These are phyloP conservation scores for Hymenoscyphus fructigenus DNA, from an alignment of 2,329 filamentous ascomycete species.

Conservation along the genomic window DNA sequence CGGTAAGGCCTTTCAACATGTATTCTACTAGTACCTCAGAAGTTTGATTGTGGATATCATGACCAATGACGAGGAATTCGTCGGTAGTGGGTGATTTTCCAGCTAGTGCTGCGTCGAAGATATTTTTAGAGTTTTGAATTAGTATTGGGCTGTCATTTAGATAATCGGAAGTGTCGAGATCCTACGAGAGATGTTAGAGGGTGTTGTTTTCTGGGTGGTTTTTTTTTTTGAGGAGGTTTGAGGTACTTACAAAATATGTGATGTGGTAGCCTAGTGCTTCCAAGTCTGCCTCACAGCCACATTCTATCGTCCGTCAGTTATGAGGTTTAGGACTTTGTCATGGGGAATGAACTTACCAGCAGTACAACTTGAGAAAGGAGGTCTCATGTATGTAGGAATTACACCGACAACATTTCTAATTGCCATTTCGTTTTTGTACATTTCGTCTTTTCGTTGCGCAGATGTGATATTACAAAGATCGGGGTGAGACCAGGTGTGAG, in stretches of 20 bases:
- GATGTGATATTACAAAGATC: conserved; percentile 45
- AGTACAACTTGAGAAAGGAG: conserved; percentile 46
- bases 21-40: conserved; percentile 35
- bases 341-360: conserved; percentile 16
- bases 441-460: conserved; percentile 46
- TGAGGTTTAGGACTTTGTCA: neutral
- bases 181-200: conserved; percentile 5
- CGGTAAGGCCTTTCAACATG: conserved; percentile 35
- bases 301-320: conserved; percentile 15
- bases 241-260: conserved; percentile 44
- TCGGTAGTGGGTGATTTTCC: conserved; percentile 18
- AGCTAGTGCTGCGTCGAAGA: conserved; percentile 28
- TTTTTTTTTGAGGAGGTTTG: no score
- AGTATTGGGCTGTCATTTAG: conserved; percentile 43
- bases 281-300: conserved; percentile 39
- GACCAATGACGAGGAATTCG: conserved; percentile 49
- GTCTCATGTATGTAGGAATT: conserved; percentile 53
- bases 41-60: conserved; percentile 40
- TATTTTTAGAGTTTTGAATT: conserved; percentile 47
- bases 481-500: conserved; percentile 55
- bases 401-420: conserved; percentile 53
- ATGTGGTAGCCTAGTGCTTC: conserved; percentile 46
- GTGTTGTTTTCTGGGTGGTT: neutral
- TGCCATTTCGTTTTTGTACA: conserved; percentile 54
- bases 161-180: conserved; percentile 51